These are phyloP conservation scores for Hemisphaericaspora xylofermentans DNA, from an alignment of 1,139 yeast species.

Conservation along the genomic window DNA sequence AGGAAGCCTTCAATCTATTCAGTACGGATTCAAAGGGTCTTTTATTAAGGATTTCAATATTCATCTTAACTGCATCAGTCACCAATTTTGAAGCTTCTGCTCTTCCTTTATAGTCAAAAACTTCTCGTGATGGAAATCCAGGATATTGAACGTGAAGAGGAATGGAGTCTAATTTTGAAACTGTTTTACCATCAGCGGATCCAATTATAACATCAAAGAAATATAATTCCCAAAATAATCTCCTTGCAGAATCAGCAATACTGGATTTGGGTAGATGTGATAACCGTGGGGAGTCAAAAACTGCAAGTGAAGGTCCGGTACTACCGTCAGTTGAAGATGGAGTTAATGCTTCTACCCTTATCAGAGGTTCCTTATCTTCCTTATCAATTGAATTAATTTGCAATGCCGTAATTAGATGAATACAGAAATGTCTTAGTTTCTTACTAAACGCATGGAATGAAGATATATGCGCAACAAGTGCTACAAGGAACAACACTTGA, in stretches of 20 bases:
- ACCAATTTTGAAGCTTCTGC: constrained; percentile 48
- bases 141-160: constrained; percentile 38
- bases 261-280: constrained; percentile 15
- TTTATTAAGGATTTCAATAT: constrained; percentile 40
- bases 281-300: constrained; percentile 17
- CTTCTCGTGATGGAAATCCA: constrained; percentile 24
- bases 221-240: constrained; percentile 49
- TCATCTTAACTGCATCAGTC: constrained; percentile 46
- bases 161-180: constrained; percentile 35
- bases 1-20: constrained; percentile 36
- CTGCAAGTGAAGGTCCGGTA: constrained; percentile 1
- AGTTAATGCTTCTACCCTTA: constrained; percentile 3
- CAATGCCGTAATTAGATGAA: constrained; percentile 32
- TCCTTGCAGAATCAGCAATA: constrained; percentile 36
- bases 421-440: constrained; percentile 37
- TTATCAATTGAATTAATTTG: constrained; percentile 36
- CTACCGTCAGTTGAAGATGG: constrained; percentile 9
- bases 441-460: constrained; percentile 45
- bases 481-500: constrained; percentile 37
- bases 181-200: constrained; percentile 50
- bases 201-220: constrained; percentile 51
- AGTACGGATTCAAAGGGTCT: constrained; percentile 34
- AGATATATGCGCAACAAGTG: constrained; percentile 47
- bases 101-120: constrained; percentile 47
- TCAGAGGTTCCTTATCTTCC: constrained; percentile 6